Evolutionary conservation across 495 filamentous ascomycete genomes (phyloP).

Genomic region (Xylaria venustula): DNA sequence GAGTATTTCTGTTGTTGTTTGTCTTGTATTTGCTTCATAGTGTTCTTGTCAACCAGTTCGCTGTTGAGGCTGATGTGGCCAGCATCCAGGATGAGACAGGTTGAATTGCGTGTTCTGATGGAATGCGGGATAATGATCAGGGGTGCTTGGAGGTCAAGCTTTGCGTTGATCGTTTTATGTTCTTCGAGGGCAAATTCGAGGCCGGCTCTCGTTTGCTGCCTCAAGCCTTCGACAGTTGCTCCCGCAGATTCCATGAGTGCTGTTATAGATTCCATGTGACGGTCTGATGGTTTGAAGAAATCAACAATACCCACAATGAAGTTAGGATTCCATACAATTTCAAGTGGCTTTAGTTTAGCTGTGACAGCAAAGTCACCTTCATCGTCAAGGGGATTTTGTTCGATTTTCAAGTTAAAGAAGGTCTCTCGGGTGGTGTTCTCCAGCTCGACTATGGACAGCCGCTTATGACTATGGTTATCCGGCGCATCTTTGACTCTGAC

Average conservation of each 20-base stretch:
- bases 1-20: constrained; percentile 88
- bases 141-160: constrained; percentile 92
- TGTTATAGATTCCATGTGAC: constrained; percentile 97
- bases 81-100: constrained; percentile 91
- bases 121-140: constrained; percentile 95
- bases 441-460: constrained; percentile 61
- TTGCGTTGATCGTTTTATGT: constrained; percentile 95
- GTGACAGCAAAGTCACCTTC: constrained; percentile 87
- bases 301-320: constrained; percentile 85
- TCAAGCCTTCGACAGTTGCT: constrained; percentile 87
- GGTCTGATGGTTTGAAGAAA: constrained; percentile 93
- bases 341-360: constrained; percentile 89
- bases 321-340: constrained; percentile 93
- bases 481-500: constrained; percentile 89
- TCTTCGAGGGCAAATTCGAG: constrained; percentile 94
- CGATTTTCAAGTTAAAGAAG: constrained; percentile 87
- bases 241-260: constrained; percentile 93
- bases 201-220: constrained; percentile 92
- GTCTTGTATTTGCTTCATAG: constrained; percentile 81
- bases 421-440: constrained; percentile 61
- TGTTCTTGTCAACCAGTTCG: constrained; percentile 86
- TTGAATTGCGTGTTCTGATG: constrained; percentile 72
- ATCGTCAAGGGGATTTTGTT: constrained; percentile 91
- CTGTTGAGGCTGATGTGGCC: constrained; percentile 93
- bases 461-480: constrained; percentile 45